phyloP scores from a whole-genome alignment of 176 grass and related monocot species.

The Zea luxurians region DNA sequence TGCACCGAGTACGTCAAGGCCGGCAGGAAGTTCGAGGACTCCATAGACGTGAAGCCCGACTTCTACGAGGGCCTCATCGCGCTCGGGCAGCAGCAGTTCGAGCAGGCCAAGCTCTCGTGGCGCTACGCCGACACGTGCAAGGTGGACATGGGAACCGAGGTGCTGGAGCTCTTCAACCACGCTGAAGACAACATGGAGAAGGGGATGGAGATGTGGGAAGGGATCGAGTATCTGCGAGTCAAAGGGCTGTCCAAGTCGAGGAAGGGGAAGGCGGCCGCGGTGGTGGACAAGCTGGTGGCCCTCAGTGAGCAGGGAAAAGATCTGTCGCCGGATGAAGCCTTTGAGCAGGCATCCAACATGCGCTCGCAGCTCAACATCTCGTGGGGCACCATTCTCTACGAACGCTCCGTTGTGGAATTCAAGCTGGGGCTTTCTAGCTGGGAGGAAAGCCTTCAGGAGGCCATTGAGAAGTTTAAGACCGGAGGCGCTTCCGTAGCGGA shows the following conservation, averaged over 20 bases:
- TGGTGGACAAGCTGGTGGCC: conserved; percentile 55
- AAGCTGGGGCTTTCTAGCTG: conserved; percentile 73
- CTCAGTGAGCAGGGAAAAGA: conserved; percentile 51
- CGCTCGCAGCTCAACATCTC: conserved; percentile 82
- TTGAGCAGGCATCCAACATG: conserved; percentile 66
- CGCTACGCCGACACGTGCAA: conserved; percentile 62
- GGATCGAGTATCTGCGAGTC: conserved; percentile 57
- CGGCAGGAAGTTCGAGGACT: conserved; percentile 69
- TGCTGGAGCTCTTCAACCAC: conserved; percentile 79
- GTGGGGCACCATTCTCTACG: conserved; percentile 94
- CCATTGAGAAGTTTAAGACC: conserved; percentile 81
- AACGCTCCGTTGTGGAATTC: conserved; percentile 83
- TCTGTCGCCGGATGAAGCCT: conserved; percentile 56
- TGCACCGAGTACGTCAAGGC: conserved; percentile 69
- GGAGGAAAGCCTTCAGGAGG: conserved; percentile 73
- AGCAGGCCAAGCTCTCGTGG: conserved; percentile 94
- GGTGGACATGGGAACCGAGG: conserved; percentile 58
- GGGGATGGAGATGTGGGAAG: conserved; percentile 81
- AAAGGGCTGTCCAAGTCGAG: conserved; percentile 64
- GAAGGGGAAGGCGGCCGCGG: conserved; percentile 43
- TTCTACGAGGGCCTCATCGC: conserved; percentile 84
- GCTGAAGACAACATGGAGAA: conserved; percentile 84
- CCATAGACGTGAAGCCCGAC: conserved; percentile 71
- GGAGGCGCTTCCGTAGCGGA: conserved; percentile 64
- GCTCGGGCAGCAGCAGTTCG: conserved; percentile 75